phyloP scores from a whole-genome alignment of 1,284 basidiomycete species.

The Sanghuangporus sanghuang region DNA sequence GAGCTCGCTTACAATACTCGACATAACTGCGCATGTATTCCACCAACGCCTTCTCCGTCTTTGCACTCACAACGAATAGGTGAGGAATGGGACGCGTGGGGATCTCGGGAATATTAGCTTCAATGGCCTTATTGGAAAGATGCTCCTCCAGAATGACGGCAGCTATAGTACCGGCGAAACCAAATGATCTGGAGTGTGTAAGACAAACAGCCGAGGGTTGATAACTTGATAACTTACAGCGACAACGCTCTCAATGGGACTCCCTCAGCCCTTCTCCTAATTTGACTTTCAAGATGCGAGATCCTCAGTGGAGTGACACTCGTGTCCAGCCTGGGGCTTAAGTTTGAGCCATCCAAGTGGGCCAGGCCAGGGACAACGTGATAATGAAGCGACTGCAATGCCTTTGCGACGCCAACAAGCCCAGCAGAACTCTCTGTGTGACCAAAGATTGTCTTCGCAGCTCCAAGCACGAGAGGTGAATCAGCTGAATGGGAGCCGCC shows the following conservation, averaged over 20 bases:
- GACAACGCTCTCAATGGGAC: conserved; percentile 24
- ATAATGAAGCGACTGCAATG: conserved; percentile 26
- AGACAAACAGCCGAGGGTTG: background rate
- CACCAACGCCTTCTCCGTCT: conserved; percentile 27
- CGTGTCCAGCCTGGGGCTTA: conserved; percentile 32
- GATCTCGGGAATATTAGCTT: background rate
- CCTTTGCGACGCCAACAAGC: conserved; percentile 29
- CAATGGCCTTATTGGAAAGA: background rate
- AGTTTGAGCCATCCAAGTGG: conserved; percentile 27
- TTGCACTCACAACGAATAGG: conserved; percentile 31
- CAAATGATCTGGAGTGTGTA: conserved; percentile 25
- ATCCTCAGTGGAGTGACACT: conserved; percentile 26
- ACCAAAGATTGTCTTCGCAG: conserved; percentile 31
- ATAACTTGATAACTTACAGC: conserved; percentile 23
- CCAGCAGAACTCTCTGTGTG: conserved; percentile 32
- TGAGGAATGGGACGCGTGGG: conserved; percentile 15
- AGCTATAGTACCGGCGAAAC: conserved; percentile 33
- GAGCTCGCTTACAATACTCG: conserved; percentile 26
- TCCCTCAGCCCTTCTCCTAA: background rate
- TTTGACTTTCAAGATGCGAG: conserved; percentile 2
- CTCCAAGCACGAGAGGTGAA: conserved; percentile 29
- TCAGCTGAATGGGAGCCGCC: conserved; percentile 26
- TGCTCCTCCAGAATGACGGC: conserved; percentile 31
- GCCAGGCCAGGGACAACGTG: conserved; percentile 29
- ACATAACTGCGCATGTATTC: conserved; percentile 29